These are phyloP conservation scores for Ceratobasidium papillatum DNA, from an alignment of 1,284 basidiomycete genomes.

Conservation along the genomic window DNA sequence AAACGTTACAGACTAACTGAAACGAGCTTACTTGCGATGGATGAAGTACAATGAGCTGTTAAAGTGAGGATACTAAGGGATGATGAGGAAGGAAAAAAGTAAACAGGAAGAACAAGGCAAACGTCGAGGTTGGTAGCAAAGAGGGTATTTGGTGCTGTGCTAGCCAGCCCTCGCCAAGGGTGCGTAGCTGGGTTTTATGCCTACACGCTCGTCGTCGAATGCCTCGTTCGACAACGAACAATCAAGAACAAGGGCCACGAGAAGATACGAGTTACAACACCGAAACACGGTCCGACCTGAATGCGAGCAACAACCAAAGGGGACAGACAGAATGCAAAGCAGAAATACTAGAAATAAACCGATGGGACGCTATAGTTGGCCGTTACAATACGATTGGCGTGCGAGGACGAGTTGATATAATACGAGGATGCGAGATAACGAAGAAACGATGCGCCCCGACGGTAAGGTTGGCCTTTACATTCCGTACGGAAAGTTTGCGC, in stretches of 20 bases:
- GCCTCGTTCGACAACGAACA: slow-evolving; percentile 36
- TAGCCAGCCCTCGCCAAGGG: slow-evolving; percentile 8
- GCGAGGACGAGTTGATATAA: slow-evolving; percentile 16
- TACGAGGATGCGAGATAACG: slow-evolving; percentile 5
- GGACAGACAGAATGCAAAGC: slow-evolving; percentile 38
- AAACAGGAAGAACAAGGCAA: slow-evolving; percentile 8
- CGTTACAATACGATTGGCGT: slow-evolving; percentile 17
- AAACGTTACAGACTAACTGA: slow-evolving; percentile 36
- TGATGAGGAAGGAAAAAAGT: neutral
- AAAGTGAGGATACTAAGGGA: slow-evolving; percentile 18
- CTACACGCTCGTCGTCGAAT: slow-evolving; percentile 21
- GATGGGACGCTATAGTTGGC: slow-evolving; percentile 19
- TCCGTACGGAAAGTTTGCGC: slow-evolving; percentile 74
- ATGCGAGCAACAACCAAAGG: slow-evolving; percentile 32
- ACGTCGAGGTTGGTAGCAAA: slow-evolving; percentile 29
- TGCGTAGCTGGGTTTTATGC: neutral
- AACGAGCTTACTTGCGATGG: slow-evolving; percentile 40
- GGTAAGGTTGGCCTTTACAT: slow-evolving; percentile 61
- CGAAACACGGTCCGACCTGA: slow-evolving; percentile 36
- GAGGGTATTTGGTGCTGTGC: slow-evolving; percentile 27
- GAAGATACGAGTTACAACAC: slow-evolving; percentile 40
- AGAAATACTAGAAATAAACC: slow-evolving; percentile 39
- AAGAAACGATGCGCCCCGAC: neutral
- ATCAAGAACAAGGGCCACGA: slow-evolving; percentile 39
- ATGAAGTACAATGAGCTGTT: slow-evolving; percentile 39